A percentile compares a stretch with the other conserved stretches of the same genome.
Conservation (phyloP, 257 asterid species). For the Capsicum baccatum region DNA sequence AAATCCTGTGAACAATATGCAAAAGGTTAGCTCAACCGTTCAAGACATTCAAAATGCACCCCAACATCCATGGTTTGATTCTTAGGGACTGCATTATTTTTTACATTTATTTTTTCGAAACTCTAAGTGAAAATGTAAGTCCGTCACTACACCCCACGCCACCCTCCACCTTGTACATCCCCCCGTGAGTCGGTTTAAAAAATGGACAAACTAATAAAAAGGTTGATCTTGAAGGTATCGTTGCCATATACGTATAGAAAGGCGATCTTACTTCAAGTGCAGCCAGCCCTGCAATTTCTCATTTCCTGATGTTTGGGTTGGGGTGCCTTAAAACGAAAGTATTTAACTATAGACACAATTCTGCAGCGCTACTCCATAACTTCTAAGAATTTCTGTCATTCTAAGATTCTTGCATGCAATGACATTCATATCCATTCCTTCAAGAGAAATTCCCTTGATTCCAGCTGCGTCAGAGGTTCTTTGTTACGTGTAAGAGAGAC, state of each 20-base stretch:
- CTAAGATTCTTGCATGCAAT: background rate
- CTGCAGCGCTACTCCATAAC: background rate
- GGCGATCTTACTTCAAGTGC: slow-evolving; percentile 1
- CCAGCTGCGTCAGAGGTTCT: background rate
- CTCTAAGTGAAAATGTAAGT: too few relatives aligned
- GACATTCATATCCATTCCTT: background rate
- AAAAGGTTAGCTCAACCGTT: too few relatives aligned
- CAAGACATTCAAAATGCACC: too few relatives aligned
- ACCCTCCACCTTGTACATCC: background rate
- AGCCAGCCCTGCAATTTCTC: background rate
- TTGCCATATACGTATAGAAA: background rate
- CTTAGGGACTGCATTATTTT: too few relatives aligned
- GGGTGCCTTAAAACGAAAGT: background rate
- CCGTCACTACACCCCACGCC: too few relatives aligned
- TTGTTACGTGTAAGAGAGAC: background rate
- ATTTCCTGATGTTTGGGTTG: background rate
- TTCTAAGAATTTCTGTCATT: background rate
- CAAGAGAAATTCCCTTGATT: background rate
- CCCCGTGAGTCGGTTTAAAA: background rate
- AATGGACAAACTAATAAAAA: background rate
- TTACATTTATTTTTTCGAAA: too few relatives aligned
- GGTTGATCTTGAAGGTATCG: background rate
- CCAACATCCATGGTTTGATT: too few relatives aligned
- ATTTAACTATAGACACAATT: background rate
- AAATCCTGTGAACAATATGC: too few relatives aligned